Base-by-base conservation (phyloP, 2,329 filamentous ascomycete species). In the Hypoxylon sp. region DNA sequence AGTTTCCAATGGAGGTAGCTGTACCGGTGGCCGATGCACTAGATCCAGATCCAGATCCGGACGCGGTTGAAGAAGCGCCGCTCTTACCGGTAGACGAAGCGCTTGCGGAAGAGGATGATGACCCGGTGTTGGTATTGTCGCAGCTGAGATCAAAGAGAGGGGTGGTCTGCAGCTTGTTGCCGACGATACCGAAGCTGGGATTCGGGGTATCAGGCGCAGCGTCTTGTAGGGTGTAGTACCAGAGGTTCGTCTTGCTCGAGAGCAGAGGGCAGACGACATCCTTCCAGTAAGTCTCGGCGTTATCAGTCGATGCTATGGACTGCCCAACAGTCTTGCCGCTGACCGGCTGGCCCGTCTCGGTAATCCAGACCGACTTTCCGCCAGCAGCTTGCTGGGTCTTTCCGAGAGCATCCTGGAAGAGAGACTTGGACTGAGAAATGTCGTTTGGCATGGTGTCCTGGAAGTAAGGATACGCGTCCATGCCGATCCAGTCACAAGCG, bases 381-480 rank as follows among this genome's bases (percentile, higher is more conserved):
- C 85, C 82, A 36, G 87, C 85, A 48, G 84, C 89, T 14, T 77
- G 80, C 68, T 86, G 79, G 34, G 91, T 92, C 65, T 85, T 83
- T 53, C 84, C 80, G 41, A 91, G 83, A 14, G 93, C 90, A 13
- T 86, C 84, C 75, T 90, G 83, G 84, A 97, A 96, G 55, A 94
- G 87, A 17, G 79, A 74, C 75, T 88, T 87, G 74, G 85, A 90
- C 69, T 89, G 84, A 1, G 82, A 83, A 74, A 97, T 90, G 74
- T 80, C 80, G 82, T 94, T 94, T 74, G 83, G 74, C 78, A 88
- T 83, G 66, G 88, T 90, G 74, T 85, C 86, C 82, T 97, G 89
- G 82, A 90, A 97, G 85, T 94, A 97, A 19, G 86, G 93, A 87
- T 96, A 97, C 17, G 90, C 91, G 77, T 97, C 93, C 78, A 95